Evolutionary conservation across 2,329 filamentous ascomycete genomes (phyloP).

Genomic region (Colletotrichum sojae): DNA sequence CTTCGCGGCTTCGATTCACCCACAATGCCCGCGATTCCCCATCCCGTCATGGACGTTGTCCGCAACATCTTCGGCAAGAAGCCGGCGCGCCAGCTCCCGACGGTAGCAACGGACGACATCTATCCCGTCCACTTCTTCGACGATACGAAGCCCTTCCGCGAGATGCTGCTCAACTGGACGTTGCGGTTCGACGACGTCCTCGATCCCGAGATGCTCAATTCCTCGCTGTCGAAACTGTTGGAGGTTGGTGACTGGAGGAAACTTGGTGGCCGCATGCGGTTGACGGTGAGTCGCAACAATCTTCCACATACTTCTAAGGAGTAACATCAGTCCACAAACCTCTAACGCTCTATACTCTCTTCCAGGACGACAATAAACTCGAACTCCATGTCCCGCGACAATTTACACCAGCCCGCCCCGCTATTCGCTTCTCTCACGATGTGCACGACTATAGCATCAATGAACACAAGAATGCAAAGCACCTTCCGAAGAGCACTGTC

Average conservation of each 20-base stretch:
- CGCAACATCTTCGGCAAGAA: conserved; percentile 24
- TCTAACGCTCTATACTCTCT: neutral
- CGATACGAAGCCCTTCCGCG: conserved; percentile 44
- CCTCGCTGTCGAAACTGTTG: conserved; percentile 54
- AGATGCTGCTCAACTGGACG: conserved; percentile 50
- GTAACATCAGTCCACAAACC: neutral
- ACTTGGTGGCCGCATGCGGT: conserved; percentile 60
- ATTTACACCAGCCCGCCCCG: conserved; percentile 52
- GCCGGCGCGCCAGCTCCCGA: conserved; percentile 26
- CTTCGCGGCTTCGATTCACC: neutral
- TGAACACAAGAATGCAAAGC: conserved; percentile 57
- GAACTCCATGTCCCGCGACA: conserved; percentile 51
- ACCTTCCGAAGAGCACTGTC: conserved; percentile 51
- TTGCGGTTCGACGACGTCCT: conserved; percentile 63
- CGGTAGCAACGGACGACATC: conserved; percentile 44
- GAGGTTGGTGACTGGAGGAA: conserved; percentile 61
- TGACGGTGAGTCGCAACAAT: conserved; percentile 47
- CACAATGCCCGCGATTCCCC: neutral
- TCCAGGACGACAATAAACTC: conserved; percentile 44
- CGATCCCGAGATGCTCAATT: conserved; percentile 55
- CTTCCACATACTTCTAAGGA: neutral
- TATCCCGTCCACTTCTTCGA: conserved; percentile 52
- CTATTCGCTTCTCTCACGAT: conserved; percentile 56
- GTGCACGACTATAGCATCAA: conserved; percentile 52
- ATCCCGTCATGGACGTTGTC: conserved; percentile 23